phyloP scores from a whole-genome alignment of 805 yeast species.

The Candida adriatica region DNA sequence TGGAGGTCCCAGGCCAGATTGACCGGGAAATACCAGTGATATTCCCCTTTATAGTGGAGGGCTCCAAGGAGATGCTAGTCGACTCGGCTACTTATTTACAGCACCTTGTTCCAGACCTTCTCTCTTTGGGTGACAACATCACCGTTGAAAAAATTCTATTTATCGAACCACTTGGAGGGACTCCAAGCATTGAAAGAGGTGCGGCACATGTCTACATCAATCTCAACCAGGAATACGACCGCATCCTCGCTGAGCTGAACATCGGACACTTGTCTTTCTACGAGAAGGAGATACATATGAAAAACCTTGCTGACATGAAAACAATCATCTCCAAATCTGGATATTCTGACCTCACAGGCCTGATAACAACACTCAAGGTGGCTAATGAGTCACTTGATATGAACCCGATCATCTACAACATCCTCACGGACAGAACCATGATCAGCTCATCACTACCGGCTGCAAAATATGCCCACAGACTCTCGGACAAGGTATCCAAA shows the following conservation, averaged over 20 bases:
- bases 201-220: constrained; percentile 86
- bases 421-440: constrained; percentile 85
- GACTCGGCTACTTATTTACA: constrained; percentile 34
- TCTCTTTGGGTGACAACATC: constrained; percentile 15
- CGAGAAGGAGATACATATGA: constrained; percentile 48
- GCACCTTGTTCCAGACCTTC: constrained; percentile 24
- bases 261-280: constrained; percentile 45
- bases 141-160: constrained; percentile 76
- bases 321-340: constrained; percentile 40
- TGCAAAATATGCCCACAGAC: constrained; percentile 26
- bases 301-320: constrained; percentile 63
- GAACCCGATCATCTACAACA: constrained; percentile 86
- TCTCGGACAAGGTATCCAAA: constrained; percentile 24
- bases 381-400: constrained; percentile 45
- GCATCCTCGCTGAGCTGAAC: constrained; percentile 54
- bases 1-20: constrained; percentile 8
- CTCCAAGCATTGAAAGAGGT: constrained; percentile 78
- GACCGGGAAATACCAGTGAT: constrained; percentile 34
- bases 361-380: constrained; percentile 77
- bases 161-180: constrained; percentile 82
- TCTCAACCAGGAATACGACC: constrained; percentile 71
- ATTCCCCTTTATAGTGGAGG: constrained; percentile 64
- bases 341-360: constrained; percentile 55
- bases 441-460: constrained; percentile 89
- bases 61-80: constrained; percentile 31